Conservation (phyloP, 106 monocot species). For the Acanthochlamys bracteata region DNA sequence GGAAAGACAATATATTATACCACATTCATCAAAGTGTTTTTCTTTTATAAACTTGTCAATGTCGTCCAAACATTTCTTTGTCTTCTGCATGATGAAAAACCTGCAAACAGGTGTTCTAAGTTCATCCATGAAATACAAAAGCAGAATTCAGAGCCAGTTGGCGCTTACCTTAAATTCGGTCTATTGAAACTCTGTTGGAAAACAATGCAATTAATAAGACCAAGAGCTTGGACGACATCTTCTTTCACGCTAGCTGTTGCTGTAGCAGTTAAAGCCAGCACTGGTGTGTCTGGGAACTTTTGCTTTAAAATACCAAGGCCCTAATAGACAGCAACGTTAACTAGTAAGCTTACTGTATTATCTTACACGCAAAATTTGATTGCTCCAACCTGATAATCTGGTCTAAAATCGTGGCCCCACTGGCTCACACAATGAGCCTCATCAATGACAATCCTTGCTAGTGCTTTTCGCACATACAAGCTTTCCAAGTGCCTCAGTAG, state of each 20-base stretch:
- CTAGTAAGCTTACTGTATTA: neutral
- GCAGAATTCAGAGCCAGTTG: neutral
- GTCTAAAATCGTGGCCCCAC: conserved; percentile 99
- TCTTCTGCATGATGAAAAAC: conserved; percentile 82
- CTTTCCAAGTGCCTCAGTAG: conserved; percentile 76
- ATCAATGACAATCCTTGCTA: conserved; percentile 98
- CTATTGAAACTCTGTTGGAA: conserved; percentile 97
- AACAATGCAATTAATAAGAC: conserved; percentile 82
- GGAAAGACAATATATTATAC: conserved; percentile 97
- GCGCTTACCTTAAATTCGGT: conserved; percentile 69
- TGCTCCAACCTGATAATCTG: conserved; percentile 83
- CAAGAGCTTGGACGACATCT: conserved; percentile 99
- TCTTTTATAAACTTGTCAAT: conserved; percentile 83
- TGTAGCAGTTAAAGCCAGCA: conserved; percentile 94
- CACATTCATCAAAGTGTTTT: conserved; percentile 89
- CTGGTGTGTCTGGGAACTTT: conserved; percentile 76
- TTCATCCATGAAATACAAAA: too few relatives aligned
- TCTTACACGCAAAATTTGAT: conserved; percentile 1
- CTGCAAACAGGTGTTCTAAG: conserved; percentile 27
- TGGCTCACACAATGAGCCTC: conserved; percentile 99
- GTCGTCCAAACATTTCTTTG: conserved; percentile 90
- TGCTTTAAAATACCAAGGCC: conserved; percentile 92
- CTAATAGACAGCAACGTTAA: conserved; percentile 24
- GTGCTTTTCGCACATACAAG: conserved; percentile 54
- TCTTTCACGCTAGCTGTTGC: conserved; percentile 97